phyloP scores from a whole-genome alignment of 177 flowering plant genomes.

The Vitis hybrid region DNA sequence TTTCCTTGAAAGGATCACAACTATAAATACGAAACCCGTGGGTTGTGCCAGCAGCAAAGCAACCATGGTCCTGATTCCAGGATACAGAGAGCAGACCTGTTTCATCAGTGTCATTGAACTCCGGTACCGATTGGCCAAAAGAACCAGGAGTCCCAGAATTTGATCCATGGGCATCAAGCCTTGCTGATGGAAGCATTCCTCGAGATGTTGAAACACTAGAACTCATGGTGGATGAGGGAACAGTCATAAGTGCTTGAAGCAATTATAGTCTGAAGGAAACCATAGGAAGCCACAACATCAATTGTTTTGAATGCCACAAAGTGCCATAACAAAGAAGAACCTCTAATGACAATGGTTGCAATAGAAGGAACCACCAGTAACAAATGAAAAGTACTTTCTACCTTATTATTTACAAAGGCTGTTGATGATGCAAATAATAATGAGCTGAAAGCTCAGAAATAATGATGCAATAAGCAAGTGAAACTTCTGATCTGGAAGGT shows the following conservation, averaged over 20 bases:
- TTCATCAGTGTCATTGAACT: slow-evolving; percentile 48
- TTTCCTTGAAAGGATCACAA: slow-evolving; percentile 91
- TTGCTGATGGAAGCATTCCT: slow-evolving; percentile 32
- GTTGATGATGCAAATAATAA: no score
- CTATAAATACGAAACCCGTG: slow-evolving; percentile 88
- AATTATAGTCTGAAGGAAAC: slow-evolving; percentile 14
- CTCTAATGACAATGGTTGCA: no score
- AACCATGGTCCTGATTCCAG: slow-evolving; percentile 95
- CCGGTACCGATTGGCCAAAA: slow-evolving; percentile 36
- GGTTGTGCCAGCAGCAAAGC: slow-evolving; percentile 92
- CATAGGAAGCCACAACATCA: slow-evolving; percentile 9
- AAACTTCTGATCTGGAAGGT: no score
- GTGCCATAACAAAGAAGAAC: no score
- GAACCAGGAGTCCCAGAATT: slow-evolving; percentile 36
- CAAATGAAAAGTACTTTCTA: no score
- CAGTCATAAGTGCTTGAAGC: slow-evolving; percentile 16
- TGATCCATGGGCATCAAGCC: slow-evolving; percentile 35
- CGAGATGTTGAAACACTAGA: slow-evolving; percentile 54
- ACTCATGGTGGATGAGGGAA: slow-evolving; percentile 40
- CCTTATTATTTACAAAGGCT: no score
- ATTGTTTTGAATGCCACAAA: background rate
- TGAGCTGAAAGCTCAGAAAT: no score
- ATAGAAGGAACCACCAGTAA: no score
- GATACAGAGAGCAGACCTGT: slow-evolving; percentile 64
- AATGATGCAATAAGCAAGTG: no score